phyloP scores from a whole-genome alignment of 371 early-diverging fungal species.

The Chytridium lagenaria region DNA sequence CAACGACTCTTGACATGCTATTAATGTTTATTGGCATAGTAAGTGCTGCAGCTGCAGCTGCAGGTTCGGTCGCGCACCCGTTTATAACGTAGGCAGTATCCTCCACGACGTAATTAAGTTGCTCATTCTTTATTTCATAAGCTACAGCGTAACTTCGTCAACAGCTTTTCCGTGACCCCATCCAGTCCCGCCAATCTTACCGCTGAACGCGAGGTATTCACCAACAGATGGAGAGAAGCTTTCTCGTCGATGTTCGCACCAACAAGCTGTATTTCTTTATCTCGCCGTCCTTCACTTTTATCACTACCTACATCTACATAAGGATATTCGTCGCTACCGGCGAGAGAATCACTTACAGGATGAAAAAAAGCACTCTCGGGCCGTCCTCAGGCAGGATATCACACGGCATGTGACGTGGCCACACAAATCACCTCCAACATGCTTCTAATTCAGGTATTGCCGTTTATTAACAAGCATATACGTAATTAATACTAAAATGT shows the following conservation, averaged over 20 bases:
- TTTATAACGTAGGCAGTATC: constrained; percentile 50
- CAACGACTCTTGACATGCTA: constrained; percentile 62
- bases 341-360: constrained; percentile 26
- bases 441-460: constrained; percentile 48
- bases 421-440: constrained; percentile 66
- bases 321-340: too few species aligned
- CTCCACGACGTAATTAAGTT: too few species aligned
- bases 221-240: too few species aligned
- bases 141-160: too few species aligned
- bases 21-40: constrained; percentile 60
- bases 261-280: too few species aligned
- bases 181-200: too few species aligned
- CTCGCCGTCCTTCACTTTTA: background rate
- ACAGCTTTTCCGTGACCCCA: too few species aligned
- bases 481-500: too few species aligned
- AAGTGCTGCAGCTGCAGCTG: constrained; percentile 53
- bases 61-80: constrained; percentile 60
- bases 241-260: too few species aligned
- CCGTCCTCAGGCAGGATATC: constrained; percentile 82
- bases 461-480: too few species aligned
- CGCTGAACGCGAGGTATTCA: too few species aligned
- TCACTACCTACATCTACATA: background rate
- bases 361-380: constrained; percentile 44
- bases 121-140: too few species aligned
- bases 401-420: constrained; percentile 82